These are phyloP conservation scores for Pelargonium nanum DNA, from an alignment of 345 rosid species.

Conservation along the genomic window DNA sequence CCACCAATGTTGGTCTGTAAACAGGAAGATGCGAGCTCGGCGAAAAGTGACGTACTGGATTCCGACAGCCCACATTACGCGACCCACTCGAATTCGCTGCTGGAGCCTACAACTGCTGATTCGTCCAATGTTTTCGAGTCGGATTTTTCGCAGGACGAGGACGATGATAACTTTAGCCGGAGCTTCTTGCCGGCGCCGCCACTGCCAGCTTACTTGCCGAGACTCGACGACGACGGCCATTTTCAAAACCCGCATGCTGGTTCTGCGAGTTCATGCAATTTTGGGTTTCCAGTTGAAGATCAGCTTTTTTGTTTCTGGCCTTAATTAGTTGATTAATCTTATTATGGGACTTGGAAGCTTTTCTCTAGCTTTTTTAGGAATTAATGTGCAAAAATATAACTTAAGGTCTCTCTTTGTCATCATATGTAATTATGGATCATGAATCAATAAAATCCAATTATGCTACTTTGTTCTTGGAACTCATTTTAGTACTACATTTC, in stretches of 20 bases:
- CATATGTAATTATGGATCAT: too few species aligned
- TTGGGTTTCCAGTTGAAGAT: constrained; percentile 39
- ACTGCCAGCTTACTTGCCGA: constrained; percentile 19
- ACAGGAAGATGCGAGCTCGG: constrained; percentile 37
- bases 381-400: too few species aligned
- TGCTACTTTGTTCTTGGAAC: too few species aligned
- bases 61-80: constrained; percentile 29
- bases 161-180: constrained; percentile 25
- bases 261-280: constrained; percentile 23
- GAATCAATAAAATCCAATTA: too few species aligned
- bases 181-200: constrained; percentile 13
- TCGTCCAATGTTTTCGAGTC: constrained; percentile 32
- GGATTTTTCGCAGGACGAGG: constrained; percentile 39
- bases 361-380: too few species aligned
- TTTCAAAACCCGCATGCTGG: constrained; percentile 13
- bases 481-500: too few species aligned
- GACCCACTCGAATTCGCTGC: constrained; percentile 12
- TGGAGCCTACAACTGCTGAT: constrained; percentile 26
- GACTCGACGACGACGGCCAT: constrained; percentile 18
- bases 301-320: constrained; percentile 46
- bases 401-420: too few species aligned
- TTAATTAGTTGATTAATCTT: constrained; percentile 1
- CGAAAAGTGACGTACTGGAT: constrained; percentile 39
- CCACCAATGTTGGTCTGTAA: constrained; percentile 12
- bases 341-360: too few species aligned